Evolutionary conservation across 257 asterid genomes (phyloP).

Genomic region (Thymus quinquecostatus): DNA sequence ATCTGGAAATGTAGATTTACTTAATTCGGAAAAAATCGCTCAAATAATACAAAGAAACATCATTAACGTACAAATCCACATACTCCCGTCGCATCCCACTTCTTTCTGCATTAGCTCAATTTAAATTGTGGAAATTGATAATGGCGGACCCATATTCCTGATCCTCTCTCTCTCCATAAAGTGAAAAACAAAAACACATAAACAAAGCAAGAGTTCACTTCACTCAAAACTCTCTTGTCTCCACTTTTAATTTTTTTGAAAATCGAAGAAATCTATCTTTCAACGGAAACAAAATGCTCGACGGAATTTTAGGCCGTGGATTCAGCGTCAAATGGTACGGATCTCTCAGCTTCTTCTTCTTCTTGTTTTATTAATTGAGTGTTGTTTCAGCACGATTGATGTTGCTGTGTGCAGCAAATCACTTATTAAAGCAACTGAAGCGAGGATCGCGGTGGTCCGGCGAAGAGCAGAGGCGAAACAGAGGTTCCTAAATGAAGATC

Average conservation of each 20-base stretch:
- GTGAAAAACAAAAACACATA: background rate
- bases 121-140: constrained; percentile 28
- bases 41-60: background rate
- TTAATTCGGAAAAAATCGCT: background rate
- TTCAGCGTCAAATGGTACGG: constrained; percentile 89
- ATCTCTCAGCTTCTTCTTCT: constrained; percentile 23
- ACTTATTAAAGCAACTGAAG: constrained; percentile 59
- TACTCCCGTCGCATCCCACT: background rate
- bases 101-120: constrained; percentile 4
- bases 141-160: constrained; percentile 43
- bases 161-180: constrained; percentile 23
- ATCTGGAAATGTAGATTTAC: background rate
- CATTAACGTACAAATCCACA: constrained; percentile 30
- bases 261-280: constrained; percentile 11
- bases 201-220: background rate
- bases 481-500: constrained; percentile 92
- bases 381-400: background rate
- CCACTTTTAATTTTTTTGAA: constrained; percentile 26
- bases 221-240: constrained; percentile 1
- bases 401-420: constrained; percentile 63
- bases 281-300: constrained; percentile 72
- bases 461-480: constrained; percentile 89
- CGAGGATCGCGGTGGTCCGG: constrained; percentile 76
- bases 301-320: constrained; percentile 81
- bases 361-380: background rate